Conservation (phyloP, 1,139 yeast genomes). For the Yamadazyma kanchanaburiensis region DNA sequence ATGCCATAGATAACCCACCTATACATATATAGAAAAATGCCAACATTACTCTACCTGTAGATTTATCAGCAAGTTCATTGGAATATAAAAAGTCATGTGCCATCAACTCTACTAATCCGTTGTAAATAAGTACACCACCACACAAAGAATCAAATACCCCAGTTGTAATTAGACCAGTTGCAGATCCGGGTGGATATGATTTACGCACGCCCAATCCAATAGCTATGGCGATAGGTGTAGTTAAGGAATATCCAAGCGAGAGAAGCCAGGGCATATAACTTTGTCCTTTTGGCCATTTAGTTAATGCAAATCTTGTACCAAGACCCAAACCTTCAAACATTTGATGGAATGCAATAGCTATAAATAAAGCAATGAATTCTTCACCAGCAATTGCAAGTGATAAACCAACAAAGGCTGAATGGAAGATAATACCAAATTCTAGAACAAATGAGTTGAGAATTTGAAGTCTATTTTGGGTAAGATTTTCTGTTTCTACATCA, state of each 20-base stretch:
- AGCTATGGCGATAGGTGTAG: conserved; percentile 36
- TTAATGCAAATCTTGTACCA: conserved; percentile 35
- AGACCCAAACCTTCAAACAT: conserved; percentile 40
- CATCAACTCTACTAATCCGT: conserved; percentile 38
- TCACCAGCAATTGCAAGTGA: conserved; percentile 38
- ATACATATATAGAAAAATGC: conserved; percentile 3
- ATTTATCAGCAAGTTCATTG: conserved; percentile 1
- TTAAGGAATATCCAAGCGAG: conserved; percentile 26
- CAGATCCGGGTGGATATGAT: conserved; percentile 32
- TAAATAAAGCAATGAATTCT: conserved; percentile 30
- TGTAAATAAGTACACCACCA: conserved; percentile 39
- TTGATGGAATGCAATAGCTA: conserved; percentile 38
- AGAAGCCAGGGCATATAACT: conserved; percentile 32
- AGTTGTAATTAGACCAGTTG: conserved; percentile 30
- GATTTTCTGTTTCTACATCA: background rate
- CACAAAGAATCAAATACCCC: conserved; percentile 37
- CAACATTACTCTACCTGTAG: conserved; percentile 1
- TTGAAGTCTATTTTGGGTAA: conserved; percentile 12
- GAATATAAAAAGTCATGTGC: conserved; percentile 32
- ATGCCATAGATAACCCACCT: conserved; percentile 27
- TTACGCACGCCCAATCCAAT: conserved; percentile 35
- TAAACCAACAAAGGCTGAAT: conserved; percentile 39
- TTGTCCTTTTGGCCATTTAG: conserved; percentile 31
- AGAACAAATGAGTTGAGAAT: conserved; percentile 26
- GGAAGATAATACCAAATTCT: conserved; percentile 40